phyloP scores from a whole-genome alignment of 768 basidiomycete species.

The Auricularia heimuer region DNA sequence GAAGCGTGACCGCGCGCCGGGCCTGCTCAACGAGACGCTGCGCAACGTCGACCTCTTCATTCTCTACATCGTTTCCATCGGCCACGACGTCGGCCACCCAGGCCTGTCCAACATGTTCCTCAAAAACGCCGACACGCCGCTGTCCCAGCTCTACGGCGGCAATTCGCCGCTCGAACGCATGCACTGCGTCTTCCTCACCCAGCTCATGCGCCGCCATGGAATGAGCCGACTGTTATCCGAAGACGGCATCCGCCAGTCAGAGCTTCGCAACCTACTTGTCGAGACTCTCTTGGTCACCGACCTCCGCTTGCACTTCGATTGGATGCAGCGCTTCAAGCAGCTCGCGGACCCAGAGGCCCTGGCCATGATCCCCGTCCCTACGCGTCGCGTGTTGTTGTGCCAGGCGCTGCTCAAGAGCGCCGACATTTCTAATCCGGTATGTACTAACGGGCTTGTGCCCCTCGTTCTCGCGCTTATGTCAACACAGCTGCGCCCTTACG shows the following conservation, averaged over 20 bases:
- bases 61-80: slow-evolving; percentile 84
- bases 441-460: too few relatives aligned
- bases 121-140: slow-evolving; percentile 89
- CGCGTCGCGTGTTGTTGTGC: slow-evolving; percentile 62
- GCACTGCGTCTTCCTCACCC: slow-evolving; percentile 75
- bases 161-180: slow-evolving; percentile 86
- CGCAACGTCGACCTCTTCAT: slow-evolving; percentile 69
- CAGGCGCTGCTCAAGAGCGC: slow-evolving; percentile 94
- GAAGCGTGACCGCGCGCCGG: slow-evolving; percentile 14
- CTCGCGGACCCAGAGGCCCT: slow-evolving; percentile 12
- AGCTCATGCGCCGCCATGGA: slow-evolving; percentile 72
- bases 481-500: slow-evolving; percentile 38
- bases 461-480: too few relatives aligned
- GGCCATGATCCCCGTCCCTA: slow-evolving; percentile 27
- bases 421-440: slow-evolving; percentile 85
- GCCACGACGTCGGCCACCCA: slow-evolving; percentile 96
- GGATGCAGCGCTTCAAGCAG: slow-evolving; percentile 34
- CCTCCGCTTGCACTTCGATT: slow-evolving; percentile 63
- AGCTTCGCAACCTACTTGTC: slow-evolving; percentile 65
- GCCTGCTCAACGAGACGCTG: slow-evolving; percentile 20
- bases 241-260: slow-evolving; percentile 9
- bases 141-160: slow-evolving; percentile 81
- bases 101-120: slow-evolving; percentile 91
- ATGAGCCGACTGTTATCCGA: slow-evolving; percentile 46
- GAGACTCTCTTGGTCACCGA: slow-evolving; percentile 87